Percentiles rank a stretch among this genome's conserved stretches.
phyloP scores from a whole-genome alignment of 768 basidiomycete genomes.

The Agrocybe praecox region DNA sequence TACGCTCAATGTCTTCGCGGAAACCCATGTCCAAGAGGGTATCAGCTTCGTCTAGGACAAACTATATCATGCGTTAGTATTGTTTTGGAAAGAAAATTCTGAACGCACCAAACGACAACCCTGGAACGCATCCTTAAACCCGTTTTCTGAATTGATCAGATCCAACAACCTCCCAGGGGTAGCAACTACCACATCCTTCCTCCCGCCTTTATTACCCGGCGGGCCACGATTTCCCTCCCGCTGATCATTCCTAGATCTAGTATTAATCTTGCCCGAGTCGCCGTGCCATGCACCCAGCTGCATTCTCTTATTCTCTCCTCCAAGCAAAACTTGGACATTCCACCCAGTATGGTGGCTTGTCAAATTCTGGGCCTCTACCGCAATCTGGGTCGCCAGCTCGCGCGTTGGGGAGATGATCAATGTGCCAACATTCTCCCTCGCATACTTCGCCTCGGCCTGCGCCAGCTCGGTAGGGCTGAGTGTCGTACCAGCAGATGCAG shows the following conservation, averaged over 20 bases:
- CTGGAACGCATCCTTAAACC: conserved; percentile 53
- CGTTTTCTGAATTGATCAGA: conserved; percentile 59
- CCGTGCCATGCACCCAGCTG: conserved; percentile 75
- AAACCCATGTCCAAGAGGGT: conserved; percentile 93
- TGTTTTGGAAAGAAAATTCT: not conserved
- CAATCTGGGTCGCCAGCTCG: conserved; percentile 89
- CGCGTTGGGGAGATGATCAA: conserved; percentile 89
- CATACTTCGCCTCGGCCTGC: conserved; percentile 18
- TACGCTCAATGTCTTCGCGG: conserved; percentile 80
- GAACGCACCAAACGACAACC: conserved; percentile 60
- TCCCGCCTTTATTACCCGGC: conserved; percentile 1
- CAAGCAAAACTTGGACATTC: conserved; percentile 75
- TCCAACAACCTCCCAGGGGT: conserved; percentile 91
- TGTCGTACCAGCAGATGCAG: not conserved
- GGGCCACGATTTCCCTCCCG: no score
- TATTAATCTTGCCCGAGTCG: not conserved
- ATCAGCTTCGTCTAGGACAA: conserved; percentile 93
- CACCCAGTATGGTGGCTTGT: conserved; percentile 62
- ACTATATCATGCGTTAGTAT: conserved; percentile 38
- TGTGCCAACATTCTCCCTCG: conserved; percentile 58
- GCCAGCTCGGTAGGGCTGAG: not conserved
- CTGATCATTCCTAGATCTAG: not conserved
- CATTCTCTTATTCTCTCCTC: conserved; percentile 64
- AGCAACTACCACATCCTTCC: conserved; percentile 83
- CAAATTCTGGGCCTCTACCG: conserved; percentile 75